Conservation (phyloP, 305 asterid genomes). For the Fraxinus sp. region DNA sequence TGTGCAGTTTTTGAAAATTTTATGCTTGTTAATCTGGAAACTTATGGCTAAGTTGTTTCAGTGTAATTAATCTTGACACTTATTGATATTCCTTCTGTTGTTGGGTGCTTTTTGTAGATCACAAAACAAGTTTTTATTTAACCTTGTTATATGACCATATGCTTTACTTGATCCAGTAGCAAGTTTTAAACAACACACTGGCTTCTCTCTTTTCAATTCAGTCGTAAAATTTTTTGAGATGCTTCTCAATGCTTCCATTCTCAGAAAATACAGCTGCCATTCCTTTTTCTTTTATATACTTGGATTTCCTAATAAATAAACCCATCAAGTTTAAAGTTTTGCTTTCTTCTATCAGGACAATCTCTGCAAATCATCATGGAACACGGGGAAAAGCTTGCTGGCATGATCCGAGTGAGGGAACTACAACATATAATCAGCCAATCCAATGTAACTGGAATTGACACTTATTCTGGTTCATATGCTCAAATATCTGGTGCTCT, state of each 20-base stretch:
- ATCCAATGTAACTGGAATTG: conserved; percentile 49
- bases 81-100: conserved; percentile 13
- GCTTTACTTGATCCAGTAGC: conserved; percentile 13
- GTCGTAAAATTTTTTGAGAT: neutral
- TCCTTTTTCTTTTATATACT: neutral
- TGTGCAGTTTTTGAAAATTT: neutral
- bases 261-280: conserved; percentile 13
- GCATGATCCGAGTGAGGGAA: conserved; percentile 80
- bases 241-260: conserved; percentile 4
- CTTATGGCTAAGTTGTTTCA: conserved; percentile 3
- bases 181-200: neutral
- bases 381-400: conserved; percentile 91
- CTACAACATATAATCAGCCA: conserved; percentile 65
- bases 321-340: conserved; percentile 15
- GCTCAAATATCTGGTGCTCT: conserved; percentile 69
- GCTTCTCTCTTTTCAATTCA: neutral
- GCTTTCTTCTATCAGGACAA: conserved; percentile 53
- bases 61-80: conserved; percentile 5
- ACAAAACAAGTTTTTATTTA: conserved; percentile 14
- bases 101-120: conserved; percentile 12
- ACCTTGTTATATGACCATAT: conserved; percentile 13
- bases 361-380: conserved; percentile 83
- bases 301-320: conserved; percentile 7
- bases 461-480: conserved; percentile 53
- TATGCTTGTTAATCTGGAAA: neutral